Evolutionary conservation across 23 red algal genomes (phyloP).

Genomic region (Gracilariopsis chorda): DNA sequence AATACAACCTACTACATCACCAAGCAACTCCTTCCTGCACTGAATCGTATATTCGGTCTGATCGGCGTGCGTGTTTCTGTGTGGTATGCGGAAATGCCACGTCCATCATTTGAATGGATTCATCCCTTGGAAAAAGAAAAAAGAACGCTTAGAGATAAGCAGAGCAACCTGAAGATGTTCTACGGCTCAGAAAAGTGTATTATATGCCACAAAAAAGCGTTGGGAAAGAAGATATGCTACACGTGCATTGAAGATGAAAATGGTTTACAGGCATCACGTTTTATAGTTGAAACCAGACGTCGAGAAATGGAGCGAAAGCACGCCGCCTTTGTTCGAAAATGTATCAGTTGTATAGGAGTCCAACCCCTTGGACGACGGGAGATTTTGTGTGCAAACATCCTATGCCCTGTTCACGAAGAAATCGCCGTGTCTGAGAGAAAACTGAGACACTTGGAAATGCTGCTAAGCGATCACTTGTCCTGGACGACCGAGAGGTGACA

Average conservation of each 20-base stretch:
- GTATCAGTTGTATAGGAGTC: conserved; percentile 7
- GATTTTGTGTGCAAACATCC: conserved; percentile 12
- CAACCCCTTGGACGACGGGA: conserved; percentile 19
- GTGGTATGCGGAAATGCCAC: conserved; percentile 85
- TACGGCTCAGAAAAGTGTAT: conserved; percentile 29
- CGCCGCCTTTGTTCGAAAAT: not conserved
- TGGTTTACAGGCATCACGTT: conserved; percentile 38
- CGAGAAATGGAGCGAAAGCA: not conserved
- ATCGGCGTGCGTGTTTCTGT: conserved; percentile 62
- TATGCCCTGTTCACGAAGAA: conserved; percentile 11
- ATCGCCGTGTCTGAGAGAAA: not conserved
- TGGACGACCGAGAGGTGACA: not conserved
- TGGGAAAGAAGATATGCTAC: conserved; percentile 21
- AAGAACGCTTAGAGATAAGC: conserved; percentile 1
- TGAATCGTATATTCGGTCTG: conserved; percentile 80
- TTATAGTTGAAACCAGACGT: conserved; percentile 7
- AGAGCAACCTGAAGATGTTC: conserved; percentile 50
- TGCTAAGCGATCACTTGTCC: not conserved
- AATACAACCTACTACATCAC: conserved; percentile 95
- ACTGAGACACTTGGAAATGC: not conserved
- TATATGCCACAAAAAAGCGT: conserved; percentile 28
- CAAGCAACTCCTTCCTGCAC: conserved; percentile 85
- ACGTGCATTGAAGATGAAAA: not conserved
- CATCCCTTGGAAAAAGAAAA: not conserved
- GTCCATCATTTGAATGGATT: conserved; percentile 26